phyloP scores from a whole-genome alignment of 495 filamentous ascomycete genomes.

The Trichoderma asperelloides region DNA sequence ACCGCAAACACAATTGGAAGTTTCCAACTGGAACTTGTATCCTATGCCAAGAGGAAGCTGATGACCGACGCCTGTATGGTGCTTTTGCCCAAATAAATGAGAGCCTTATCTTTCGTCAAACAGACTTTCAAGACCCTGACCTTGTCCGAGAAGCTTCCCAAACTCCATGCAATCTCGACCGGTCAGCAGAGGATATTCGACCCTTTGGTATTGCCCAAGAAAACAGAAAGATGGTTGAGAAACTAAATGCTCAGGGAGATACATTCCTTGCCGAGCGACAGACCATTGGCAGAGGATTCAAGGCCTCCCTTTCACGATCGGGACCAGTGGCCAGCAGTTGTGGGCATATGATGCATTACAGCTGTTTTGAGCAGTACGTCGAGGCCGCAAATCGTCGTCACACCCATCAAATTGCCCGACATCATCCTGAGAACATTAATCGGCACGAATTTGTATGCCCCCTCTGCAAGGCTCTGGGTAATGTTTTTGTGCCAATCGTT shows the following conservation, averaged over 20 bases:
- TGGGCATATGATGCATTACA: conserved; percentile 97
- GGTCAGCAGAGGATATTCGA: conserved; percentile 67
- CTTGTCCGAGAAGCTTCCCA: conserved; percentile 74
- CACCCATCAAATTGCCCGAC: conserved; percentile 79
- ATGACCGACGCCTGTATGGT: conserved; percentile 79
- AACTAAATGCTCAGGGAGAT: conserved; percentile 61
- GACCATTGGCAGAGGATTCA: conserved; percentile 82
- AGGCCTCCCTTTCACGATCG: conserved; percentile 50
- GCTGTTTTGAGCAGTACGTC: conserved; percentile 87
- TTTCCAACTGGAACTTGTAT: conserved; percentile 95
- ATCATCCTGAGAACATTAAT: conserved; percentile 72
- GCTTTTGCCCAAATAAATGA: conserved; percentile 84
- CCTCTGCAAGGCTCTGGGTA: conserved; percentile 95
- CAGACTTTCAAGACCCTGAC: conserved; percentile 68
- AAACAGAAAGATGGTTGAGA: conserved; percentile 69
- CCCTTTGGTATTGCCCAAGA: conserved; percentile 86
- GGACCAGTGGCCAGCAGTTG: conserved; percentile 87
- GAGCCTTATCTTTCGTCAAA: conserved; percentile 80
- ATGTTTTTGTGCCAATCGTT: conserved; percentile 88
- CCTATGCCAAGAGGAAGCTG: conserved; percentile 91
- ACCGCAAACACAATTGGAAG: conserved; percentile 71
- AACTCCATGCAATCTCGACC: conserved; percentile 72
- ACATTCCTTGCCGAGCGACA: conserved; percentile 65
- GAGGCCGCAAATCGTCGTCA: conserved; percentile 75
- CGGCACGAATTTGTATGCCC: conserved; percentile 90